Base-by-base conservation (phyloP, 495 filamentous ascomycete genomes). In the Aspergillus campestris region DNA sequence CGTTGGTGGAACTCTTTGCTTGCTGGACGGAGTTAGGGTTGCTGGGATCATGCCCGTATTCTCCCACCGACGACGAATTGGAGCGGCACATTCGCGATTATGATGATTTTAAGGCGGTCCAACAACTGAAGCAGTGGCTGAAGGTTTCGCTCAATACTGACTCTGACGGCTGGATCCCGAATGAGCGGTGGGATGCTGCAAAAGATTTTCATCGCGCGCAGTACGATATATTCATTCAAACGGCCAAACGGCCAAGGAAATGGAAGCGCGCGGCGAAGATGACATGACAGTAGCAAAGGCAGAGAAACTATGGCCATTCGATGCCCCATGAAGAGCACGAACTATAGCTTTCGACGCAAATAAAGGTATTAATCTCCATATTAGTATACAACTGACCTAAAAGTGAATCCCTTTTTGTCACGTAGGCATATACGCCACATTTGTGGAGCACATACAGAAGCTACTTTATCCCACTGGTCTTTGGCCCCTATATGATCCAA, bases 21-120 rank as follows among this genome's bases (percentile, higher is more conserved):
- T 49, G 41, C 44, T 71, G 60, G 70, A 55, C 47, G 11, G 58
- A 63, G 44, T 48, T 71, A 12, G 67, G 60, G 6, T 44, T 73
- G 11, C 15, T 55, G 11, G 61, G 64, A 18, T 52, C 56, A 9
- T 72, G 57, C 46, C 61, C 61, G 33, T 71, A 52, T 46, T 46
- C 53, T 36, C 61, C 59, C 1, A 60, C 39, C 2, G 50, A 58
- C 38, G 47, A 59, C 12, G 64, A 72, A 53, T 29, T 64, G 29
- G 31, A 47, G 5, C 12, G 50, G 18, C 62, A 72, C 51, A 42
- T 54, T 18, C 51, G 49, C 44, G 47, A 67, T 30, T 64, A 67
- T 48, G 51, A 70, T 42, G 57, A 59, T 33, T 66, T 71, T 47
- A 53, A 60, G 51, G 58, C 51, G 0, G 45, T 64, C 3, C 61